Evolutionary conservation across 768 basidiomycete species (phyloP).

Genomic region (Pisolithus tinctorius): DNA sequence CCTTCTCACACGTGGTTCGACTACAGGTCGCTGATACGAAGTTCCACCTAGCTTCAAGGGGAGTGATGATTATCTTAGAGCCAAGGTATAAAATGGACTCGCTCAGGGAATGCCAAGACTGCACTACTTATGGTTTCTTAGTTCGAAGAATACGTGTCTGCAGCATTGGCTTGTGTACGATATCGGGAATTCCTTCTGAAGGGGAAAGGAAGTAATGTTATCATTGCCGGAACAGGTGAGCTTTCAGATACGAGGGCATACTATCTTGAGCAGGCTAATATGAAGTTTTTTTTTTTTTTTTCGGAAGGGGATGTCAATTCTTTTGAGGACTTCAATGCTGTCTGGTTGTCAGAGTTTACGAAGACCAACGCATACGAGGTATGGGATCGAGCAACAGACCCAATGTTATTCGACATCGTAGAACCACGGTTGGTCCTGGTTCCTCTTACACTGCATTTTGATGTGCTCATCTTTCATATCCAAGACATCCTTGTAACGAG

Average conservation of each 20-base stretch:
- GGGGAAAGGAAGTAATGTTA: conserved; percentile 52
- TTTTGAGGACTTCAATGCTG: conserved; percentile 74
- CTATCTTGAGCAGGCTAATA: conserved; percentile 8
- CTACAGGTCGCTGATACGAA: not conserved
- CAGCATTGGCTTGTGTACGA: conserved; percentile 82
- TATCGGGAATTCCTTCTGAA: conserved; percentile 81
- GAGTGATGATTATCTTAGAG: conserved; percentile 89
- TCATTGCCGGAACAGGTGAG: conserved; percentile 58
- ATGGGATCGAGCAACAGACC: conserved; percentile 90
- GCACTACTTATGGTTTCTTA: not conserved
- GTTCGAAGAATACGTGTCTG: conserved; percentile 94
- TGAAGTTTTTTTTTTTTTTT: conserved; percentile 3
- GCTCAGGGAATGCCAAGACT: not conserved
- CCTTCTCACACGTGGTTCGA: not conserved
- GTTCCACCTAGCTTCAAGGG: conserved; percentile 71
- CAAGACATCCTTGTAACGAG: conserved; percentile 89
- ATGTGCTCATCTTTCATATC: conserved; percentile 1
- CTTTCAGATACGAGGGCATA: not conserved
- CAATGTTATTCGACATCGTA: conserved; percentile 88
- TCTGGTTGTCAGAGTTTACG: conserved; percentile 87
- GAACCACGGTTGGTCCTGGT: conserved; percentile 67
- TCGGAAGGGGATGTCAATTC: conserved; percentile 51
- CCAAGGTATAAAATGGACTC: conserved; percentile 47
- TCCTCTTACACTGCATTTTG: not conserved
- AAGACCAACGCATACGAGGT: conserved; percentile 81